Evolutionary conservation across 2,329 filamentous ascomycete genomes (phyloP).

Genomic region (Fusarium clavum): DNA sequence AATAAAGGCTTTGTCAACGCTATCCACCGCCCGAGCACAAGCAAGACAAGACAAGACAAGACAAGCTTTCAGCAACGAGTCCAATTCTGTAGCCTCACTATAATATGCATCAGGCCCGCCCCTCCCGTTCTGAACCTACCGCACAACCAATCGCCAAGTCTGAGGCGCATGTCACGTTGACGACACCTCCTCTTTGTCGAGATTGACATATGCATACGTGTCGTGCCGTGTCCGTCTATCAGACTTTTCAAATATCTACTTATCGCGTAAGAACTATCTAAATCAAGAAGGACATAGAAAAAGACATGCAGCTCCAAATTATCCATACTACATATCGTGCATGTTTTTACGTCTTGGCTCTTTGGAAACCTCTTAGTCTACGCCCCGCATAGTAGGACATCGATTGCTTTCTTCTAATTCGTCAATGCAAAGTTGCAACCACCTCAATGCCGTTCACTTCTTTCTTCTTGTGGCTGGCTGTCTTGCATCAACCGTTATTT

Average conservation of each 20-base stretch:
- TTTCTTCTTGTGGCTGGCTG: neutral
- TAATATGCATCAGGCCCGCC: conserved; percentile 20
- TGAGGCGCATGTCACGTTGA: conserved; percentile 35
- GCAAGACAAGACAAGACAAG: neutral
- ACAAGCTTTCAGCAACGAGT: neutral
- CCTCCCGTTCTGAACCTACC: conserved; percentile 5
- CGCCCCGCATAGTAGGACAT: conserved; percentile 20
- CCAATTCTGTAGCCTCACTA: neutral
- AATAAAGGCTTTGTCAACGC: neutral
- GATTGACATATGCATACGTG: neutral
- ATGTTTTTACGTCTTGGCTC: conserved; percentile 15
- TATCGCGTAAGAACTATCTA: conserved; percentile 17
- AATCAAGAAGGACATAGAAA: conserved; percentile 16
- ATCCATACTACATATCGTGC: conserved; percentile 6
- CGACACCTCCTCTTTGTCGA: conserved; percentile 28
- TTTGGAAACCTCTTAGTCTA: conserved; percentile 1
- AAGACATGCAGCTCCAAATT: neutral
- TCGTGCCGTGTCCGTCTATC: conserved; percentile 7
- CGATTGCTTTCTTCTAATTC: conserved; percentile 17
- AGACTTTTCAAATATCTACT: neutral
- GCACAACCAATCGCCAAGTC: conserved; percentile 26
- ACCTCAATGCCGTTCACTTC: conserved; percentile 5
- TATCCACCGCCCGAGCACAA: neutral
- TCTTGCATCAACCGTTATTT: neutral
- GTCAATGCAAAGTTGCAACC: conserved; percentile 29